Conservation (phyloP, 176 grass and related monocot genomes). For the Aegilops bicornis region DNA sequence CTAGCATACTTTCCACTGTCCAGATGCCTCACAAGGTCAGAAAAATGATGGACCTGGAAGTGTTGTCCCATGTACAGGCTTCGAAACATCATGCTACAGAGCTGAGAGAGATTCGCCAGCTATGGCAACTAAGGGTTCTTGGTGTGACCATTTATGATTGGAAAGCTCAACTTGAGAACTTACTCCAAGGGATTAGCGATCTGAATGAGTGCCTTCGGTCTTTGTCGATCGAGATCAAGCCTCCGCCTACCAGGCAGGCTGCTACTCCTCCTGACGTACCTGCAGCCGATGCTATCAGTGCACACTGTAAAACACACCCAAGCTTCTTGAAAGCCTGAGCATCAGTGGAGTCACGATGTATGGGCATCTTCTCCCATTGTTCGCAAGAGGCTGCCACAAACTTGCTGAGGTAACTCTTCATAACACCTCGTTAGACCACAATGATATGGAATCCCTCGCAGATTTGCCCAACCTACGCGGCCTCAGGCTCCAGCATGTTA, state of each 20-base stretch:
- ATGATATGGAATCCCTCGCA: not conserved
- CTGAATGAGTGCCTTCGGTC: not conserved
- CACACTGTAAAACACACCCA: not conserved
- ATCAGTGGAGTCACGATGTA: not conserved
- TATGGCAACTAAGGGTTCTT: not conserved
- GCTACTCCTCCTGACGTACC: not conserved
- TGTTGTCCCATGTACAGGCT: not conserved
- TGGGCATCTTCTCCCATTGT: not conserved
- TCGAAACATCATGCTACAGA: not conserved
- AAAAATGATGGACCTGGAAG: not conserved
- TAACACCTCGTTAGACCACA: not conserved
- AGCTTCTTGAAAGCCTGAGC: not conserved
- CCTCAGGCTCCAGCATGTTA: not conserved
- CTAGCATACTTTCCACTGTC: not conserved
- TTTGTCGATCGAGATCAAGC: not conserved
- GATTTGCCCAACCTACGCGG: not conserved
- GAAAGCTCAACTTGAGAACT: not conserved
- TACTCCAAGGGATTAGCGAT: conserved; percentile 4
- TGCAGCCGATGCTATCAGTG: not conserved
- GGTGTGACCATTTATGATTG: not conserved
- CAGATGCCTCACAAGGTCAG: not conserved
- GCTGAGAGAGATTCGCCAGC: not conserved
- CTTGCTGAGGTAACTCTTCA: conserved; percentile 2
- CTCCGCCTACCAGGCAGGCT: not conserved
- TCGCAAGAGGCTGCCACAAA: not conserved